phyloP scores from a whole-genome alignment of 2,329 filamentous ascomycete genomes.

The Berkeleyomyces basicola region DNA sequence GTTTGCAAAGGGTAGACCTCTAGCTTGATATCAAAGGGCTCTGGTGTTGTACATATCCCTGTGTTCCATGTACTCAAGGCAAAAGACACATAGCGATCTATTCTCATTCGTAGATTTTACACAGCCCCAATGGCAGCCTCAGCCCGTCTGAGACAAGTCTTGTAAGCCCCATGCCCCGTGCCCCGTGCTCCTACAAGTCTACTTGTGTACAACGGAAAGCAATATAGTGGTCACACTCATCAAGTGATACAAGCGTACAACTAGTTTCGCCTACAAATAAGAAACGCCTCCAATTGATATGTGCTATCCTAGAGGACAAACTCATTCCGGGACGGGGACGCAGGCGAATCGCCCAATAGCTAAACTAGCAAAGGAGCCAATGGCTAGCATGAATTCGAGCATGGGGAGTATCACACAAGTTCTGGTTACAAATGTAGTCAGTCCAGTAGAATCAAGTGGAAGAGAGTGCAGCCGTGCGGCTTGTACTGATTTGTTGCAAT shows the following conservation, averaged over 20 bases:
- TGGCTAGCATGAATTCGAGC: too few relatives aligned
- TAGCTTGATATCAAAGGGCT: background rate
- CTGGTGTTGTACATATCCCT: background rate
- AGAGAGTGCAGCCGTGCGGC: background rate
- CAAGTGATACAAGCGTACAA: background rate
- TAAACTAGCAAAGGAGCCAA: too few relatives aligned
- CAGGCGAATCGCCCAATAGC: too few relatives aligned
- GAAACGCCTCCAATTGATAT: too few relatives aligned
- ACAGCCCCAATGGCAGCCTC: constrained; percentile 1
- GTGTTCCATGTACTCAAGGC: background rate
- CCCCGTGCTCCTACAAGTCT: background rate
- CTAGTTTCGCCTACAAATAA: too few relatives aligned
- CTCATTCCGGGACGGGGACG: too few relatives aligned
- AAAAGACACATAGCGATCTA: background rate
- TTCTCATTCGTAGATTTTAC: background rate
- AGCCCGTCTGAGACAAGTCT: background rate
- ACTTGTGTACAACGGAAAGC: background rate
- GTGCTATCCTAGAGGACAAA: too few relatives aligned
- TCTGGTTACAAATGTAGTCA: background rate
- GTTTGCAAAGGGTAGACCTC: background rate
- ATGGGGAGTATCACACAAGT: too few relatives aligned
- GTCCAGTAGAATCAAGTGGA: background rate
- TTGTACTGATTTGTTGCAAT: background rate
- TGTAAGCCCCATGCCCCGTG: background rate
- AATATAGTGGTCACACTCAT: background rate